These are phyloP conservation scores for Globisporangium splendens DNA, from an alignment of 352 stramenopile genomes.

Conservation along the genomic window DNA sequence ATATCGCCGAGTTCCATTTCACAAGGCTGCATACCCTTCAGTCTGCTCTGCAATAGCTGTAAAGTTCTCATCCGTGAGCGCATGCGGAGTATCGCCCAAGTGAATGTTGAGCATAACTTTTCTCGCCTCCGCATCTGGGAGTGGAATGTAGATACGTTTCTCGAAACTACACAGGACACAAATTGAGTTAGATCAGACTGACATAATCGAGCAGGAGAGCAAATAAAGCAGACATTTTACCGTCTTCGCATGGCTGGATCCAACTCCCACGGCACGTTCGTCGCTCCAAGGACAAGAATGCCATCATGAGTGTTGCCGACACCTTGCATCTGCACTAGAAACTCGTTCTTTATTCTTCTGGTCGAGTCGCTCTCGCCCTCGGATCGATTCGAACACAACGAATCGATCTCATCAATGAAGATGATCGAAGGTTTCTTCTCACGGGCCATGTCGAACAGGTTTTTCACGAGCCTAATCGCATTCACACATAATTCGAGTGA, in stretches of 20 bases:
- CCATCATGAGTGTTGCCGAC: constrained; percentile 89
- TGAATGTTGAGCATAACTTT: constrained; percentile 97
- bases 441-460: constrained; percentile 98
- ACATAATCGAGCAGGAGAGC: background rate
- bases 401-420: constrained; percentile 98
- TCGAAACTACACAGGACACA: constrained; percentile 86
- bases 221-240: constrained; percentile 26
- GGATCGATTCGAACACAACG: constrained; percentile 88
- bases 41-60: constrained; percentile 90
- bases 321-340: constrained; percentile 98
- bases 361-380: constrained; percentile 96
- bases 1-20: background rate
- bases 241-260: constrained; percentile 95
- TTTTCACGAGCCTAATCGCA: constrained; percentile 90
- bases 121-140: constrained; percentile 91
- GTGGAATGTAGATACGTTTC: constrained; percentile 98
- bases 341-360: constrained; percentile 97
- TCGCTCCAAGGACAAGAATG: constrained; percentile 95
- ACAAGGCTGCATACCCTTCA: constrained; percentile 69
- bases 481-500: background rate
- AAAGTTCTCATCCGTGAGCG: constrained; percentile 93
- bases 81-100: constrained; percentile 95
- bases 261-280: constrained; percentile 98
- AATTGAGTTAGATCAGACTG: constrained; percentile 9
- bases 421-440: constrained; percentile 94